Conservation (phyloP, 768 basidiomycete species). For the Lentinula sp. region DNA sequence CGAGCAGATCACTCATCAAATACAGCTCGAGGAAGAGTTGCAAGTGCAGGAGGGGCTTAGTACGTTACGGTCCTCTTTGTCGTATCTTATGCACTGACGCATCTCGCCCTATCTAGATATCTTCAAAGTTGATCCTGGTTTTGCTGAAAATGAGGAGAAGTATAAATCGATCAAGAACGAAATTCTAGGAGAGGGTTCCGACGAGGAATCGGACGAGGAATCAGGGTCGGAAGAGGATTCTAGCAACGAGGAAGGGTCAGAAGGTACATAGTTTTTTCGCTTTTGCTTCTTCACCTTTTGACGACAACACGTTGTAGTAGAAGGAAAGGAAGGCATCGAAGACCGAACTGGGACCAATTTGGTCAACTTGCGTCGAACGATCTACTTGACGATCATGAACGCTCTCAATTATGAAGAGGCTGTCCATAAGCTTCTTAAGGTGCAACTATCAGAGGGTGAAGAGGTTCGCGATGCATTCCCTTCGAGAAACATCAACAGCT, state of each 20-base stretch:
- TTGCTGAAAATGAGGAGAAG: constrained; percentile 87
- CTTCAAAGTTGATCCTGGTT: constrained; percentile 91
- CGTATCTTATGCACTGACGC: neutral
- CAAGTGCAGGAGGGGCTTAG: constrained; percentile 93
- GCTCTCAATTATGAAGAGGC: constrained; percentile 98
- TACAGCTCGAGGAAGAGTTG: constrained; percentile 88
- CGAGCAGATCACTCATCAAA: constrained; percentile 93
- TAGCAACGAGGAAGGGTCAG: constrained; percentile 55
- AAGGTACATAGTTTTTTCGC: constrained; percentile 21
- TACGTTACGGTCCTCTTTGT: constrained; percentile 34
- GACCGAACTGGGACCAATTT: constrained; percentile 94
- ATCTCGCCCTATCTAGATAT: constrained; percentile 51
- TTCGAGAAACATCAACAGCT: neutral
- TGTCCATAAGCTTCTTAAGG: constrained; percentile 93
- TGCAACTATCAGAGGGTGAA: constrained; percentile 86
- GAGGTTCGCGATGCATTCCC: constrained; percentile 55
- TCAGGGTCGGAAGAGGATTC: constrained; percentile 62
- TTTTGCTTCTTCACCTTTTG: neutral
- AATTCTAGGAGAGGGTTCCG: constrained; percentile 87
- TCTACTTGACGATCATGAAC: constrained; percentile 99
- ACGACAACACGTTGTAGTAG: constrained; percentile 32
- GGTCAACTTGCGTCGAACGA: constrained; percentile 88
- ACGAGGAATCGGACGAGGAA: constrained; percentile 69
- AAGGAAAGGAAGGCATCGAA: constrained; percentile 84
- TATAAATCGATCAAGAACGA: constrained; percentile 89